Evolutionary conservation across 768 basidiomycete species (phyloP), one percentile per base, ranked within the genome.

Genomic region (Auricularia sp.): DNA sequence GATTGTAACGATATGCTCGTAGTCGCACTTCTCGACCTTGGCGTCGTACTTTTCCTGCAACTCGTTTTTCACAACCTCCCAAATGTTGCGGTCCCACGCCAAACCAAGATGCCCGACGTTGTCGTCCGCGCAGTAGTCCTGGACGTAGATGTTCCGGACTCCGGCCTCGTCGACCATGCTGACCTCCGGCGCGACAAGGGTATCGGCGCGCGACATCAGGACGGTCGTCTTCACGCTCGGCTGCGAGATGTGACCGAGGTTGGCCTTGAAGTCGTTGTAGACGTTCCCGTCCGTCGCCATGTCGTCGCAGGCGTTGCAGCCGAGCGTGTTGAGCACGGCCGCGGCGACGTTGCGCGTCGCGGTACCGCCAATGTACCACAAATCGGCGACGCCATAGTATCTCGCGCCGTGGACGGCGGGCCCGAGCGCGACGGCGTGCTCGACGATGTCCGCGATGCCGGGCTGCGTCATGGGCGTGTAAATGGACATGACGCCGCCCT

Each of bases 361-460:
- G 29, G 23, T 29, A 29, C 56, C 56, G 29, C 56, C 56, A 29
- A 59, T 29, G 56, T 59, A 59, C 56, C 56, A 59, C 23, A 59
- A 33, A 18, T 23, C 21, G 8, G 56, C 23, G 56, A 59, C 14
- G 21, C 56, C 56, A 3, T n/a, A 59, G 56, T 59, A 59, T 29
- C 23, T 6, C 11, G 56, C 56, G 34, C 56, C 56, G 23, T 59
- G 56, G 23, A 59, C 34, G 0, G 56, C 56, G 10, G 56, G 56
- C 1, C 56, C 56, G 34, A 59, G 56, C 11, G 56, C 56, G 34
- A 59, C 56, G 34, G 56, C 34, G 23, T 29, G 56, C 56, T 59
- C 56, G 34, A 59, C 56, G 10, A 59, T 59, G 56, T 59, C 56
- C 56, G 56, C 56, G 29, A 59, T 59, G 56, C 56, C 56, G 23